phyloP scores from a whole-genome alignment of 2,329 filamentous ascomycete genomes.

The Cladophialophora psammophila region DNA sequence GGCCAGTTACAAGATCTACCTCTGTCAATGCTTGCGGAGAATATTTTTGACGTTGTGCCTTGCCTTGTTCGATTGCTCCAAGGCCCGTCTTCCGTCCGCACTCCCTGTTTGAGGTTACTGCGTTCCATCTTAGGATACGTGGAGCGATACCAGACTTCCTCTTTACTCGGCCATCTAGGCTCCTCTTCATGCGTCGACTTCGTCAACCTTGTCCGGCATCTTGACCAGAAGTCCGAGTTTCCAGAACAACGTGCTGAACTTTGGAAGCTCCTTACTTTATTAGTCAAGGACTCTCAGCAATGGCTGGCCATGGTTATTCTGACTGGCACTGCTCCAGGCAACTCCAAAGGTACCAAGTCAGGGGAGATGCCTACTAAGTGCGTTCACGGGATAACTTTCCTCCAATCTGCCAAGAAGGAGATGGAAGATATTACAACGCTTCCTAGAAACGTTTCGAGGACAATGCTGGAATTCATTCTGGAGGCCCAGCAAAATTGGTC shows the following conservation, averaged over 20 bases:
- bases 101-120: constrained; percentile 24
- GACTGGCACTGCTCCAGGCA: constrained; percentile 83
- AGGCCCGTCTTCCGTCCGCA: constrained; percentile 4
- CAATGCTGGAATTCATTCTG: constrained; percentile 85
- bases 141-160: constrained; percentile 31
- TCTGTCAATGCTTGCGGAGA: constrained; percentile 73
- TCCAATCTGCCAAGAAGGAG: constrained; percentile 75
- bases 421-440: constrained; percentile 71
- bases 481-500: constrained; percentile 94
- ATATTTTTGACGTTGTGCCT: constrained; percentile 77
- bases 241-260: constrained; percentile 59
- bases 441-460: constrained; percentile 70
- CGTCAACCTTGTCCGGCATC: constrained; percentile 75
- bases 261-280: constrained; percentile 85
- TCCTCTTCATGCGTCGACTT: constrained; percentile 84
- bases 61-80: constrained; percentile 30
- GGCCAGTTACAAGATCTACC: constrained; percentile 69
- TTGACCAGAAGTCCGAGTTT: constrained; percentile 66
- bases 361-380: constrained; percentile 48
- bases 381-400: constrained; percentile 68
- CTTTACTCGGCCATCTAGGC: constrained; percentile 83
- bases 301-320: constrained; percentile 95
- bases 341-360: constrained; percentile 65
- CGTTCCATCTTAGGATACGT: constrained; percentile 24
- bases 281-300: constrained; percentile 89